Conservation (phyloP, 768 basidiomycete species). For the Mrakia frigida region DNA sequence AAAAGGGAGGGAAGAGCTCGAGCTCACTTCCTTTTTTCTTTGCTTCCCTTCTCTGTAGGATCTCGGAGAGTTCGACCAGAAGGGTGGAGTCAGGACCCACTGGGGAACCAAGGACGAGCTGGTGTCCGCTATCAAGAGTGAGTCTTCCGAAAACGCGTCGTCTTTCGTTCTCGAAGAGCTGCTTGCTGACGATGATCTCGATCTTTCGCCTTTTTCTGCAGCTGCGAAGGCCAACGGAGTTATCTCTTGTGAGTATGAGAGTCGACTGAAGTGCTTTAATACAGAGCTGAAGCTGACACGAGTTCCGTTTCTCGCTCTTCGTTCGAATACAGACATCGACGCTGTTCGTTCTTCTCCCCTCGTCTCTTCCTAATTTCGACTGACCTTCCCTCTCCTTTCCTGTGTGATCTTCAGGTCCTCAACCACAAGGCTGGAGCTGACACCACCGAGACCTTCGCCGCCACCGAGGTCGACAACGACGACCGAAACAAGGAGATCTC, state of each 20-base stretch:
- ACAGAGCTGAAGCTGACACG: not conserved
- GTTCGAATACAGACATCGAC: constrained; percentile 26
- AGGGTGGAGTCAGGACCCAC: constrained; percentile 51
- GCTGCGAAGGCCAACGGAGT: constrained; percentile 62
- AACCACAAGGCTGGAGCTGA: constrained; percentile 75
- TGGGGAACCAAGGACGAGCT: constrained; percentile 86
- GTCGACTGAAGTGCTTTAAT: not conserved
- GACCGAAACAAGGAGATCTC: constrained; percentile 62
- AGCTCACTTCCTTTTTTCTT: not conserved
- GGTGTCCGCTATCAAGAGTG: constrained; percentile 56
- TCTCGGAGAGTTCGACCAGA: constrained; percentile 35
- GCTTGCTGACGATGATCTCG: not conserved
- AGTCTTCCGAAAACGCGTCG: constrained; percentile 25
- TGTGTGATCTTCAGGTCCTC: constrained; percentile 49
- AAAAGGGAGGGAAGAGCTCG: not conserved
- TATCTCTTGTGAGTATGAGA: constrained; percentile 48
- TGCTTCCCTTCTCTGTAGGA: constrained; percentile 6
- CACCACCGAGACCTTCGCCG: constrained; percentile 61
- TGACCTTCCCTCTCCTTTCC: no score
- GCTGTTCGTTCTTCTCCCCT: constrained; percentile 37
- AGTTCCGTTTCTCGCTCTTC: not conserved
- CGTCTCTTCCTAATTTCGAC: no score
- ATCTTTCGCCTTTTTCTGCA: not conserved
- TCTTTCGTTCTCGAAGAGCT: not conserved
- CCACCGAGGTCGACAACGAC: constrained; percentile 62